Base-by-base conservation (phyloP, 2,329 filamentous ascomycete genomes). In the Akanthomyces dipterigenus region DNA sequence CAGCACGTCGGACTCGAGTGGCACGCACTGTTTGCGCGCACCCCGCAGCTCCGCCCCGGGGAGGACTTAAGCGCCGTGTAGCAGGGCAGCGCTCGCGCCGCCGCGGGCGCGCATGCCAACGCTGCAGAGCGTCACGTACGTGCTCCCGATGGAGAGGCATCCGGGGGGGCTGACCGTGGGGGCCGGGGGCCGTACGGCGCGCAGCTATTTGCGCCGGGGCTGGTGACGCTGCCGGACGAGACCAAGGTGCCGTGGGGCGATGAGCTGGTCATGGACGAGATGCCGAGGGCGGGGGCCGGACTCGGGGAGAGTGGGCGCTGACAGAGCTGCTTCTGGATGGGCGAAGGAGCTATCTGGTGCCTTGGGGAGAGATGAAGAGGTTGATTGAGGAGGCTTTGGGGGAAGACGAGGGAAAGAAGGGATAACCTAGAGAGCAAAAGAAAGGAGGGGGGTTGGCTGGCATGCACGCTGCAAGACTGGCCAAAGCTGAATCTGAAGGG, bases 1-100 rank as follows among this genome's bases (percentile, higher is more conserved):
- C 24, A 38, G 40, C 54, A 63, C 45, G 62, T 63, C 40, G 66
- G 55, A 20, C n/a, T 60, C 28, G 51, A 63, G 58, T 66, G 61
- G 62, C 62, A 63, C 48, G 50, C 62, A 26, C 45, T 64, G 34
- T 48, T 53, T 31, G 18, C 20, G 24, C 28, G 60, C 48, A 58
- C 56, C 8, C 34, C 57, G 8, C 48, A 49, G 42, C 54, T 42
- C 26, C n/a, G 45, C 9, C 31, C 31, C 2, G 31, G 54, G 14
- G 34, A n/a, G 9, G 18, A 53, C 49, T 24, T n/a, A 16, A 9
- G 26, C 48, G 14, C 2, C 40, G 40, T 62, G 5, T 62, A 56
- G 61, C 40, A n/a, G n/a, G 22, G 26, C 50, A 16, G 42, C 45
- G 11, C 38, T 60, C 26, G 49, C 20, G 4, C 34, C 31, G 4